Evolutionary conservation across 2,329 filamentous ascomycete genomes (phyloP), one percentile per base, ranked within the genome.

Genomic region (Iodosphaeria phyllophila): DNA sequence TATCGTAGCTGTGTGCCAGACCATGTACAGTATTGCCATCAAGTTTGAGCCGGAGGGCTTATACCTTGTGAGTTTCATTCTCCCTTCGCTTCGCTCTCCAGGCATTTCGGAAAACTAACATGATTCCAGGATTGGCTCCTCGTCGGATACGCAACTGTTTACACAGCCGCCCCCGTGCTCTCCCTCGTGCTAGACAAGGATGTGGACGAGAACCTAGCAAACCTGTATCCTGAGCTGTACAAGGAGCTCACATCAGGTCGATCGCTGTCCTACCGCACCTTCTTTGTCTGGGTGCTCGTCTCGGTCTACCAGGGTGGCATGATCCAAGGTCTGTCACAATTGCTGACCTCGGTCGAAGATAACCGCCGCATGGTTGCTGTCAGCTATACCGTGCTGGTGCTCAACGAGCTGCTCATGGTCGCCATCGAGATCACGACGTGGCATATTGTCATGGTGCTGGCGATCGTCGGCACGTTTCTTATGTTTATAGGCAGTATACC

Each of bases 351-450:
- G 32, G 72, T 79, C 3, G n/a, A n/a, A n/a, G 71, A 80, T 35
- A 64, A 71, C 1, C 58, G 63, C 8, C 60, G 56, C 30, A 92
- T 98, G 74, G 79, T 95, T 27, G 71, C 78, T 13, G 79, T 98
- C 22, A 83, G 74, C 29, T 98, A 92, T 45, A 91, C 86, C 0
- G 82, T 83, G 1, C 66, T 98, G 3, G 72, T 98, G 5, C 56
- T 95, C 32, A 98, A 95, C 47, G 89, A 98, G 47, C 64, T 98
- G 30, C 66, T 91, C 38, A 98, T 98, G 91, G 89, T 95, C 3
- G 86, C 84, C 4, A 80, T 92, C 30, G 79, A 92, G 45, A 79
- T 98, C 38, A 92, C 82, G 4, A 98, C 89, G 0, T 98, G 89
- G 89, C 89, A 95, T 48, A 76, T 76, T 19, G 61, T 86, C 32